These are phyloP conservation scores for Saccharomycopsis sp. DNA, from an alignment of 805 yeast species.

Conservation along the genomic window DNA sequence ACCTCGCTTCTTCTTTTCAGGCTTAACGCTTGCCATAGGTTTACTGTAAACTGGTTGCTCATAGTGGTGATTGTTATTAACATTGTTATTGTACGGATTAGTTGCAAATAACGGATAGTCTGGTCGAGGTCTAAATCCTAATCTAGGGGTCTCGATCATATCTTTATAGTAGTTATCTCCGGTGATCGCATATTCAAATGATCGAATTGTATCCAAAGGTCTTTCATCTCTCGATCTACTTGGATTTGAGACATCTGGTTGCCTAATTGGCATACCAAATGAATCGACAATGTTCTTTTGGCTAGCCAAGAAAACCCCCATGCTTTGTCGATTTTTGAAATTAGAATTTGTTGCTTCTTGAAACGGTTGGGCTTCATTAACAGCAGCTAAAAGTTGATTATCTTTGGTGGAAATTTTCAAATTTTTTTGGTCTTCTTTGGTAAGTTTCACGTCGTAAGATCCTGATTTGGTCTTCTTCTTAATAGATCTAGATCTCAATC, in stretches of 20 bases:
- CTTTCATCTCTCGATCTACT: slow-evolving; percentile 90
- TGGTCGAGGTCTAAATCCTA: slow-evolving; percentile 84
- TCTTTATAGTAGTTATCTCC: slow-evolving; percentile 78
- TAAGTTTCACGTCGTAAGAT: slow-evolving; percentile 40
- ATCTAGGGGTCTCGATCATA: slow-evolving; percentile 66
- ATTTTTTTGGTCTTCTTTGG: slow-evolving; percentile 28
- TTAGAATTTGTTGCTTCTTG: slow-evolving; percentile 48
- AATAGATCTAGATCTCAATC: slow-evolving; percentile 17
- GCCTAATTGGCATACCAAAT: slow-evolving; percentile 73
- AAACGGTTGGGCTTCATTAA: slow-evolving; percentile 93
- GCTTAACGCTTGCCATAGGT: slow-evolving; percentile 35
- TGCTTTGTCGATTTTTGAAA: slow-evolving; percentile 31
- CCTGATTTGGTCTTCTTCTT: slow-evolving; percentile 24
- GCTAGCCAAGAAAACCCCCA: slow-evolving; percentile 33
- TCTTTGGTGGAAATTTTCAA: slow-evolving; percentile 25
- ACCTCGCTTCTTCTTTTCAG: slow-evolving; percentile 71
- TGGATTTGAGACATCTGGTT: slow-evolving; percentile 89
- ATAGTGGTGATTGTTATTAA: slow-evolving; percentile 26
- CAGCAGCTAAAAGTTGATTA: slow-evolving; percentile 90
- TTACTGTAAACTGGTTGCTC: slow-evolving; percentile 53
- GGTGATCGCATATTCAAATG: slow-evolving; percentile 89
- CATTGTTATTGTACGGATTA: slow-evolving; percentile 26
- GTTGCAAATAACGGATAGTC: slow-evolving; percentile 49
- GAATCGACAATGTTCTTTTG: slow-evolving; percentile 63
- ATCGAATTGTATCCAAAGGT: slow-evolving; percentile 91